Conservation (phyloP, 1,284 basidiomycete species). For the Cutaneotrichosporon cutaneum region DNA sequence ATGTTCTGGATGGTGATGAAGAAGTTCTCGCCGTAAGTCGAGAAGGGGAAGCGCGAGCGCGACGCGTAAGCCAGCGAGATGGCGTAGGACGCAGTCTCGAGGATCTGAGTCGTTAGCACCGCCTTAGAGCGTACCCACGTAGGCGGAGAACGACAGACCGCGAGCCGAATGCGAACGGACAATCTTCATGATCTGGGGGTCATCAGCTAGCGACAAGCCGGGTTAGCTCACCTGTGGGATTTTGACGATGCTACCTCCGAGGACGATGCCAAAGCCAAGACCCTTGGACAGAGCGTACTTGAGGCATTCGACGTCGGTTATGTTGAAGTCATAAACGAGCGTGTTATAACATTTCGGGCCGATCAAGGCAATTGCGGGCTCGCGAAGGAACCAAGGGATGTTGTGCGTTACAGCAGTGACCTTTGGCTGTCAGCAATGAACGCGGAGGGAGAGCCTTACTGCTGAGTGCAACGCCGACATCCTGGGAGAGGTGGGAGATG, state of each 20-base stretch:
- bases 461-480: constrained; percentile 24
- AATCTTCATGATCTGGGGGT: constrained; percentile 57
- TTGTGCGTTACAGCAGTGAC: constrained; percentile 54
- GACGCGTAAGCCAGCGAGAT: constrained; percentile 84
- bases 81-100: constrained; percentile 82
- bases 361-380: constrained; percentile 76
- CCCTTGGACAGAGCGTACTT: constrained; percentile 90
- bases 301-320: constrained; percentile 80
- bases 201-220: constrained; percentile 52
- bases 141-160: constrained; percentile 77
- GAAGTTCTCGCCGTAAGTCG: constrained; percentile 90
- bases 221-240: constrained; percentile 76
- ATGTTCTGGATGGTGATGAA: constrained; percentile 83
- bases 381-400: constrained; percentile 75
- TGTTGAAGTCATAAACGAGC: constrained; percentile 81
- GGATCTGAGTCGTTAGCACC: constrained; percentile 40
- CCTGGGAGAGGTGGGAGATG: neutral
- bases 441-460: constrained; percentile 7
- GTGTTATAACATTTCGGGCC: constrained; percentile 89
- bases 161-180: constrained; percentile 65
- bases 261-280: constrained; percentile 85
- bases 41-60: constrained; percentile 82
- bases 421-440: constrained; percentile 21
- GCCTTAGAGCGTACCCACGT: constrained; percentile 53
- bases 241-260: constrained; percentile 91